These are phyloP conservation scores for Nigrospora sphaerica DNA, from an alignment of 2,329 filamentous ascomycete genomes.

Conservation along the genomic window DNA sequence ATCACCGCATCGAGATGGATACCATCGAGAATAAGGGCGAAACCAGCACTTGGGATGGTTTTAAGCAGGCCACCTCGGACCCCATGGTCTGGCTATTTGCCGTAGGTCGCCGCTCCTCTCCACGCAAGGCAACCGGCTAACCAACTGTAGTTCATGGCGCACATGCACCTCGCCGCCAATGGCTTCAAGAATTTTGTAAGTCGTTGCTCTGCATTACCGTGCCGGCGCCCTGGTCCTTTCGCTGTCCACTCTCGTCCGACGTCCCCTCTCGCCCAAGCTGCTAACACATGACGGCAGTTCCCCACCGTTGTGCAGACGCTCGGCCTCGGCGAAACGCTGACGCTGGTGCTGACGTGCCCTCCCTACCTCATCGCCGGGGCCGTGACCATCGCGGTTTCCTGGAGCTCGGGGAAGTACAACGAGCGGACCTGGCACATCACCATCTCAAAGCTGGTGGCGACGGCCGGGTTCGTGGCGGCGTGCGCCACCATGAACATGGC, in stretches of 20 bases:
- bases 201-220: not conserved
- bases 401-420: slow-evolving; percentile 36
- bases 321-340: slow-evolving; percentile 33
- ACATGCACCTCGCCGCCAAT: slow-evolving; percentile 28
- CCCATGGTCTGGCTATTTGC: slow-evolving; percentile 33
- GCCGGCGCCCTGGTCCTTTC: too few relatives aligned
- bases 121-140: too few relatives aligned
- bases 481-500: slow-evolving; percentile 1
- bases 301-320: slow-evolving; percentile 32
- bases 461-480: slow-evolving; percentile 20
- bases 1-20: slow-evolving; percentile 26
- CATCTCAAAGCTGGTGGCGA: slow-evolving; percentile 28
- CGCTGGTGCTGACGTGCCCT: slow-evolving; percentile 38
- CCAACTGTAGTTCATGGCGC: slow-evolving; percentile 27
- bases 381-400: slow-evolving; percentile 27
- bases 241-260: too few relatives aligned
- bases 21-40: slow-evolving; percentile 22
- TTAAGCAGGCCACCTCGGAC: slow-evolving; percentile 32
- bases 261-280: too few relatives aligned
- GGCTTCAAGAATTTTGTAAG: slow-evolving; percentile 16
- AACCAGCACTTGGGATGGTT: slow-evolving; percentile 28
- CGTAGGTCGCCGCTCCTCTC: not conserved
- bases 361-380: slow-evolving; percentile 22
- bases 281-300: slow-evolving; percentile 2
- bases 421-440: slow-evolving; percentile 41